These are phyloP conservation scores for Rhizoclosmatium sp. DNA, from an alignment of 192 early-diverging fungal species.

Conservation along the genomic window DNA sequence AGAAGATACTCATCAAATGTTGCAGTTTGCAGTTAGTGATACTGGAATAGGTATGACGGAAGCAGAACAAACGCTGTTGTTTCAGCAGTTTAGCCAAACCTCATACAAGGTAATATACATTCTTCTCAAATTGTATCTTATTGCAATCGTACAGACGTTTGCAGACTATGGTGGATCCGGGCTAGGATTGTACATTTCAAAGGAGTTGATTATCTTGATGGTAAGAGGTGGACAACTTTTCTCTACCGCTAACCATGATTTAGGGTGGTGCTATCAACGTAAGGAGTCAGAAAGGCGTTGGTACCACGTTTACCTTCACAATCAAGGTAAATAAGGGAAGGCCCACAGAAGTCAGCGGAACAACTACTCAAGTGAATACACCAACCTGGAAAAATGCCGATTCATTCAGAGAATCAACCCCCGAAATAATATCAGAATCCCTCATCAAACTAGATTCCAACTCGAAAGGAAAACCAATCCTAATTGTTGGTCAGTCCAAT, in stretches of 20 bases:
- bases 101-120: background rate
- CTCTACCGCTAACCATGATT: background rate
- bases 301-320: constrained; percentile 9
- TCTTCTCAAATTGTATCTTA: background rate
- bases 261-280: constrained; percentile 17
- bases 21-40: constrained; percentile 24
- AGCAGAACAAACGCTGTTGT: constrained; percentile 22
- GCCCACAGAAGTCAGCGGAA: too few relatives aligned
- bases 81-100: constrained; percentile 7
- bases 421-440: background rate
- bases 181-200: constrained; percentile 57
- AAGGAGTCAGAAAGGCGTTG: background rate
- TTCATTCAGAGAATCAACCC: background rate
- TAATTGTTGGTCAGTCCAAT: background rate
- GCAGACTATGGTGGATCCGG: constrained; percentile 50
- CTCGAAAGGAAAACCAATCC: constrained; percentile 12
- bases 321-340: background rate
- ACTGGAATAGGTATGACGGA: constrained; percentile 47
- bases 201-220: constrained; percentile 49
- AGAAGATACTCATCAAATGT: background rate
- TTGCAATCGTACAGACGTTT: background rate
- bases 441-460: background rate
- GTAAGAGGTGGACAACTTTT: background rate
- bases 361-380: too few relatives aligned
- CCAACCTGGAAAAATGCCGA: too few relatives aligned